A percentile compares a stretch with the other conserved stretches of the same genome.
Evolutionary conservation across 1,139 yeast genomes (phyloP).

Genomic region (Diutina neorugosa): DNA sequence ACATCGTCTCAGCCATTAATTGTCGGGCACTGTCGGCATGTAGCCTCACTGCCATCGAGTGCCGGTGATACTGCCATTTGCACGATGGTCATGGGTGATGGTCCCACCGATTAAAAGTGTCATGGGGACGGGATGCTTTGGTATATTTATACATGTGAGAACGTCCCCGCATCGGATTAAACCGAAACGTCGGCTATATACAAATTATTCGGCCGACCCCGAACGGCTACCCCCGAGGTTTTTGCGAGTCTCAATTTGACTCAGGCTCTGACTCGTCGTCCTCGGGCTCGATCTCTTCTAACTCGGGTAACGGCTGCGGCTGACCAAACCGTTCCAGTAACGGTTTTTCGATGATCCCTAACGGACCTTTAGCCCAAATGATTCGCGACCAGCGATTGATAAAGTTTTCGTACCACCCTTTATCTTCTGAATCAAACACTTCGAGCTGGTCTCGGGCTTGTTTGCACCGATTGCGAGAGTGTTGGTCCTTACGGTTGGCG

Average conservation of each 20-base stretch:
- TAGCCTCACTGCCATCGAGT: too few species aligned
- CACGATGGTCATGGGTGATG: too few species aligned
- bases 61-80: too few species aligned
- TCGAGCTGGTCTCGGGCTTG: constrained; percentile 12
- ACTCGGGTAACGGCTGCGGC: constrained; percentile 20
- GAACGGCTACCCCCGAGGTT: background rate
- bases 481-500: constrained; percentile 15
- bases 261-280: constrained; percentile 17
- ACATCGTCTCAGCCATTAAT: too few species aligned
- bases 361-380: constrained; percentile 29
- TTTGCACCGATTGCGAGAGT: constrained; percentile 18
- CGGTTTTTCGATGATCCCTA: constrained; percentile 32
- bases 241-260: too few species aligned
- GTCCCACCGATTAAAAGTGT: too few species aligned
- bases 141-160: too few species aligned
- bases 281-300: constrained; percentile 34
- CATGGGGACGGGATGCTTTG: too few species aligned
- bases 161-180: too few species aligned
- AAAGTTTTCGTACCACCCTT: constrained; percentile 24
- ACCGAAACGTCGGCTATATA: background rate
- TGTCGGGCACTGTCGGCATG: too few species aligned
- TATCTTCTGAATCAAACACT: constrained; percentile 12
- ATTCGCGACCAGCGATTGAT: constrained; percentile 26
- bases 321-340: constrained; percentile 29
- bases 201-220: background rate